Conservation (phyloP, 1,284 basidiomycete genomes). For the Trametes polyzona region DNA sequence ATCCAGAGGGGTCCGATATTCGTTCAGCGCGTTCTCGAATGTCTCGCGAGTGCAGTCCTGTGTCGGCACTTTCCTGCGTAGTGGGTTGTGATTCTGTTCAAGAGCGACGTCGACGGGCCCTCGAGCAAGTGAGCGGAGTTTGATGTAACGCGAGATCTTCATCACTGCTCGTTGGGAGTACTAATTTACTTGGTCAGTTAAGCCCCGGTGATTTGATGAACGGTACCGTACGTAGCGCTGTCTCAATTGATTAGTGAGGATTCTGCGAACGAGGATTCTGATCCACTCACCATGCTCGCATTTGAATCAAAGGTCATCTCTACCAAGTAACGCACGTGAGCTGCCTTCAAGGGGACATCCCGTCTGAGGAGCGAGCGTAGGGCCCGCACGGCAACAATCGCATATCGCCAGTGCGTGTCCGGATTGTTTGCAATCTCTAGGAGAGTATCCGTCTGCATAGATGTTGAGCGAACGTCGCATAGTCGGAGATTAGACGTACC, state of each 20-base stretch:
- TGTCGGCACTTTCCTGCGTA: conserved; percentile 55
- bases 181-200: conserved; percentile 37
- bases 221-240: conserved; percentile 62
- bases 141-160: conserved; percentile 71
- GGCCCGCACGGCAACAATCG: conserved; percentile 74
- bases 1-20: conserved; percentile 51
- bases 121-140: conserved; percentile 75
- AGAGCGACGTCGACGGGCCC: conserved; percentile 62
- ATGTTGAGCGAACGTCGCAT: neutral
- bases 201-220: neutral
- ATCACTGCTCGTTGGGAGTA: conserved; percentile 72
- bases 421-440: conserved; percentile 59
- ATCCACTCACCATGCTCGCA: conserved; percentile 59
- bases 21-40: conserved; percentile 54
- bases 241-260: conserved; percentile 4
- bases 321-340: conserved; percentile 61
- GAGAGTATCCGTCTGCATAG: conserved; percentile 34
- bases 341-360: conserved; percentile 64
- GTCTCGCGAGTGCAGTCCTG: conserved; percentile 58
- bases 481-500: conserved; percentile 39
- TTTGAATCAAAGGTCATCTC: conserved; percentile 61
- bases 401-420: conserved; percentile 84
- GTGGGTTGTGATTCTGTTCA: conserved; percentile 57
- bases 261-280: neutral
- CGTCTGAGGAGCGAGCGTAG: conserved; percentile 77